These are phyloP conservation scores for Rhynchospora breviuscula DNA, from an alignment of 176 grass and related monocot species.

Conservation along the genomic window DNA sequence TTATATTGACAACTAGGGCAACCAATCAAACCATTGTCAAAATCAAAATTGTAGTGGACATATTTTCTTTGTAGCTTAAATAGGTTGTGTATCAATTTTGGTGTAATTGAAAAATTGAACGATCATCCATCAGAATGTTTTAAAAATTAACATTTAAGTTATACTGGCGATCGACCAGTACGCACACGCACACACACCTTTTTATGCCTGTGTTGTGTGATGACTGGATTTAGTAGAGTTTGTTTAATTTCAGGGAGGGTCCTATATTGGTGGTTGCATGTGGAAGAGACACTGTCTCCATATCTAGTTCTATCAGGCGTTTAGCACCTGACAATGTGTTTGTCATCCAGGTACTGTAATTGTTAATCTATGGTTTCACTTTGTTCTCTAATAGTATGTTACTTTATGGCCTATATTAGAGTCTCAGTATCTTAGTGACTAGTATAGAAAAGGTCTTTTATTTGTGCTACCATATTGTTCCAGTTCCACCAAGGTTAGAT, in stretches of 20 bases:
- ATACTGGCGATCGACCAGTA: no score
- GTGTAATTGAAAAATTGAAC: no score
- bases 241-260: conserved; percentile 60
- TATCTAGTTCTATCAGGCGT: conserved; percentile 72
- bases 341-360: conserved; percentile 74
- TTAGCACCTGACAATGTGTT: conserved; percentile 69
- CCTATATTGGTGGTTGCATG: conserved; percentile 74
- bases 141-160: no score
- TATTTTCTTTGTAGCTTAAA: no score
- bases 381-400: conserved; percentile 16
- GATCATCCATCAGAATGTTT: no score
- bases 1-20: no score
- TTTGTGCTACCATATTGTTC: neutral
- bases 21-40: no score
- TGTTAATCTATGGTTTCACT: neutral
- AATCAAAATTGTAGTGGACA: no score
- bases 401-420: neutral
- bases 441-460: neutral
- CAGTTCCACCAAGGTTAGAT: neutral
- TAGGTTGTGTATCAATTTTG: no score
- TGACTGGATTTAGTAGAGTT: conserved; percentile 10
- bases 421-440: neutral
- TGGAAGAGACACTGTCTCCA: conserved; percentile 79
- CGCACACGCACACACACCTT: neutral
- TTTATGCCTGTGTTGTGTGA: neutral